A percentile compares a stretch with the other conserved stretches of the same genome.
These are phyloP conservation scores for Fusarium camptoceras DNA, from an alignment of 2,329 filamentous ascomycete species.

Conservation along the genomic window DNA sequence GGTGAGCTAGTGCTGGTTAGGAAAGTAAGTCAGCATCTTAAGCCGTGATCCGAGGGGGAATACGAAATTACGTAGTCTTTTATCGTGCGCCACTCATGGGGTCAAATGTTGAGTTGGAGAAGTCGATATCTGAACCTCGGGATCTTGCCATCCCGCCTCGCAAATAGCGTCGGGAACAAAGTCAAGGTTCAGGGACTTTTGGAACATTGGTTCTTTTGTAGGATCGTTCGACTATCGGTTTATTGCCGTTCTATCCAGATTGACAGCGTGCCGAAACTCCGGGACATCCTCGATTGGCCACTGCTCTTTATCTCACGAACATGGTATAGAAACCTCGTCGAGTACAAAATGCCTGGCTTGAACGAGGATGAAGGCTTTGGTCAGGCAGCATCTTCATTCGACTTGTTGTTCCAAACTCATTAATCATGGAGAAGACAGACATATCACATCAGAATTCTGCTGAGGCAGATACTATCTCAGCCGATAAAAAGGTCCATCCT, in stretches of 20 bases:
- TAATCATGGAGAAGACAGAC: slow-evolving; percentile 5
- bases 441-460: not conserved
- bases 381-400: not conserved
- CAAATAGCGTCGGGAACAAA: slow-evolving; percentile 12
- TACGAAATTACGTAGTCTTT: slow-evolving; percentile 11
- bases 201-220: slow-evolving; percentile 15
- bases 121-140: not conserved
- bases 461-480: slow-evolving; percentile 4
- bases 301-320: not conserved
- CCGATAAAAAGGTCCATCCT: slow-evolving; percentile 15
- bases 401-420: not conserved
- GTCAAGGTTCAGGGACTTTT: slow-evolving; percentile 6
- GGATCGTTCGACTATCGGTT: not conserved
- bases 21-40: slow-evolving; percentile 1
- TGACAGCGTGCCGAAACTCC: slow-evolving; percentile 26
- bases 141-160: not conserved
- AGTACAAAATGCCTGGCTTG: slow-evolving; percentile 5
- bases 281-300: not conserved
- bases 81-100: not conserved
- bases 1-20: not conserved
- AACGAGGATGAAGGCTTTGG: not conserved
- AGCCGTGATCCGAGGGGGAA: not conserved
- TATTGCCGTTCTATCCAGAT: slow-evolving; percentile 12
- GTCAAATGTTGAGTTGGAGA: not conserved
- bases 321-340: not conserved